Evolutionary conservation across 257 asterid genomes (phyloP), one percentile per base, ranked within the genome.

Genomic region (Solanum microdontum): DNA sequence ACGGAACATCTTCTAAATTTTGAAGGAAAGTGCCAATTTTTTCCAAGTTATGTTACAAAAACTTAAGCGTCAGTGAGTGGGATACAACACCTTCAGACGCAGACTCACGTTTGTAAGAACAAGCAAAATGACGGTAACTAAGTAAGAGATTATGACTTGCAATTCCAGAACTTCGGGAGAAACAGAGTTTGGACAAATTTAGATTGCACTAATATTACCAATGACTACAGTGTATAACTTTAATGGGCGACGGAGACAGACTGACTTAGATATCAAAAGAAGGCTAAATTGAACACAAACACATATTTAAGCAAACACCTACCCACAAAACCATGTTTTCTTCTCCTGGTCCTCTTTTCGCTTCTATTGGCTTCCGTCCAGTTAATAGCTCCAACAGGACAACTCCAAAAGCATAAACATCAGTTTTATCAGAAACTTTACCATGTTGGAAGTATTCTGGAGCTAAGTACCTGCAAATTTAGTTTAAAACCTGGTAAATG

Each of bases 371-470:
- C 88, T 95, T 96, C 90, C 98, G 88, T 69, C 99, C 98, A 7
- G 95, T 96, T 77, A 96, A 64, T 82, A 96, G 93, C 90, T 96
- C 98, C 96, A 96, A 91, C 23, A 96, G 95, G 89, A 95, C 98
- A 9, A 96, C 92, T 19, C 99, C 99, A 62, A 96, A 96, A 66
- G 99, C 99, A 86, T 96, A 96, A 69, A 94, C 93, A 77, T 96
- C 99, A 3, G 99, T 95, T 94, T 91, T 96, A 92, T 96, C 98
- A 28, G 98, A 96, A 73, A 96, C 97, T 91, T 96, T 96, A 15
- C 99, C 99, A 0, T 96, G 98, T 92, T 96, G 99, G 88, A 96
- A 96, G 88, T 96, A 96, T 69, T 96, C 99, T 11, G 98, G 99
- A 73, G 99, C 99, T 86, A 96, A 92, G 89, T 96, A 96, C 89